phyloP scores from a whole-genome alignment of 768 basidiomycete species.

The Lactarius indigo region DNA sequence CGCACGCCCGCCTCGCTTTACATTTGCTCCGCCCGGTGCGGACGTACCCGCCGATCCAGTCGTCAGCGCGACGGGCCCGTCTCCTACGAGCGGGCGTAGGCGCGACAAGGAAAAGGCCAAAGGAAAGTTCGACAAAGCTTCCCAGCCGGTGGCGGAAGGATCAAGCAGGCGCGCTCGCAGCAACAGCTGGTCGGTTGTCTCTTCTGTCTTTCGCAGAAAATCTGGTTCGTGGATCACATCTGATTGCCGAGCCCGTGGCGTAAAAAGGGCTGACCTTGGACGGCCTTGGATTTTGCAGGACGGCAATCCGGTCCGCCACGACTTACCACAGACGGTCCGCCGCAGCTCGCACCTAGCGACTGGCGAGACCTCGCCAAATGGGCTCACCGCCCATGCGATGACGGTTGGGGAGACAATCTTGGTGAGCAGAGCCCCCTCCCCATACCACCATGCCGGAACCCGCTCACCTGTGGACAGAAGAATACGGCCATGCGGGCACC shows the following conservation, averaged over 20 bases:
- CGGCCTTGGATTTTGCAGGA: not conserved
- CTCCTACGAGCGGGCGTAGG: constrained; percentile 4
- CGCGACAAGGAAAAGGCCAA: constrained; percentile 16
- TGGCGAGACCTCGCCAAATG: constrained; percentile 58
- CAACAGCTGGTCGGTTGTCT: constrained; percentile 16
- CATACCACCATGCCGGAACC: not conserved
- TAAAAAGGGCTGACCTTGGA: not conserved
- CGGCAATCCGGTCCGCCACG: constrained; percentile 20
- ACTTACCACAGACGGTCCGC: not conserved
- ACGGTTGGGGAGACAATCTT: constrained; percentile 32
- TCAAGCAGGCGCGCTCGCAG: constrained; percentile 8
- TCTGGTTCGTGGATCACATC: constrained; percentile 16
- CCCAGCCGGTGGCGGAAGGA: constrained; percentile 11
- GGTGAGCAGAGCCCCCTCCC: not conserved
- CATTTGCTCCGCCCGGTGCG: constrained; percentile 13
- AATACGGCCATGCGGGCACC: not conserved
- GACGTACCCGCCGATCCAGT: constrained; percentile 17
- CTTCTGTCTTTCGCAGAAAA: constrained; percentile 17
- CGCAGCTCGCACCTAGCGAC: constrained; percentile 34
- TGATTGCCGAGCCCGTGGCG: constrained; percentile 1
- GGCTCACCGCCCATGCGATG: constrained; percentile 44
- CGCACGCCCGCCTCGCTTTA: constrained; percentile 17
- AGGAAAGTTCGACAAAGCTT: not conserved
- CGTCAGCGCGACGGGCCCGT: not conserved
- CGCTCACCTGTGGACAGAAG: not conserved